These are phyloP conservation scores for Blepharisma japonicum DNA, from an alignment of 73 alveolate species.

Conservation along the genomic window DNA sequence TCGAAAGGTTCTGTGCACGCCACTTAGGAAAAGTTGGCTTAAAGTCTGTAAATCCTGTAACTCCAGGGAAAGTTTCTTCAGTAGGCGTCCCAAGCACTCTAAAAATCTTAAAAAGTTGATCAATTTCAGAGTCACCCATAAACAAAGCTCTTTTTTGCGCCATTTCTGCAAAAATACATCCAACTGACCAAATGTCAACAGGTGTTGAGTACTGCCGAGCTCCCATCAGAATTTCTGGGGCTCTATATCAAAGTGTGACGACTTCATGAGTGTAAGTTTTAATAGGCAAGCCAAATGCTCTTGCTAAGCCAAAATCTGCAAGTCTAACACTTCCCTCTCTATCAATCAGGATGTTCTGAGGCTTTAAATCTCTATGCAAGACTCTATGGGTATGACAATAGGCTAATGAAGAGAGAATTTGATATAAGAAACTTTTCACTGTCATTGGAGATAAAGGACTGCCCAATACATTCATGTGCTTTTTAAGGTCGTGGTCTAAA, in stretches of 20 bases:
- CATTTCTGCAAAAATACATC: conserved; percentile 96
- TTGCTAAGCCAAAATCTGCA: conserved; percentile 94
- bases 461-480: conserved; percentile 57
- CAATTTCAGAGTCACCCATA: conserved; percentile 88
- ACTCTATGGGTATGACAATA: conserved; percentile 82
- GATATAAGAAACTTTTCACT: conserved; percentile 62
- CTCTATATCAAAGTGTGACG: conserved; percentile 93
- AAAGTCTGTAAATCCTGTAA: conserved; percentile 65
- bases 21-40: conserved; percentile 82
- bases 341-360: conserved; percentile 73
- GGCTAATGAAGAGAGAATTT: conserved; percentile 68
- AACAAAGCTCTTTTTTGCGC: conserved; percentile 85
- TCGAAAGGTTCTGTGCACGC: conserved; percentile 23
- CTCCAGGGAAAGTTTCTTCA: conserved; percentile 59
- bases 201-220: conserved; percentile 79
- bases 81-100: conserved; percentile 87
- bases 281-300: conserved; percentile 91
- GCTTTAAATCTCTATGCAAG: conserved; percentile 84
- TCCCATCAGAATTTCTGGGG: conserved; percentile 89
- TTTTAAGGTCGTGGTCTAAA: conserved; percentile 77
- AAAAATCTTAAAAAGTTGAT: conserved; percentile 78
- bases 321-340: conserved; percentile 72
- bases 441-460: conserved; percentile 44
- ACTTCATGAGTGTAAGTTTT: conserved; percentile 89
- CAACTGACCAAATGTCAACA: conserved; percentile 96